Percentiles rank a stretch among this genome's conserved stretches.
Evolutionary conservation across 164 flowering plant genomes (phyloP).

Genomic region (Vitis labrusca): DNA sequence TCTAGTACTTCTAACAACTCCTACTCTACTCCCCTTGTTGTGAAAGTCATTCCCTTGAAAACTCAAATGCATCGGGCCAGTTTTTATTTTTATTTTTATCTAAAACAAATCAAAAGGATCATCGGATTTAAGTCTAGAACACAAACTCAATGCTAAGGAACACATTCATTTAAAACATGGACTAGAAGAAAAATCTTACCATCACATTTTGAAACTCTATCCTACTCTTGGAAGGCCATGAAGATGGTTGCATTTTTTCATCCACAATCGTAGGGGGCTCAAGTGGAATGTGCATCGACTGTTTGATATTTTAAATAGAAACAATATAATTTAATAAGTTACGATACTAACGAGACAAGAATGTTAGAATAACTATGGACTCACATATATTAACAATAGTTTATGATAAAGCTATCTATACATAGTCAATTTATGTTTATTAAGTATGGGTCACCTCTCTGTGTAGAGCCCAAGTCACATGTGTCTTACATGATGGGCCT

Average conservation of each 20-base stretch:
- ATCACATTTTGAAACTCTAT: conserved; percentile 65
- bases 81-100: conserved; percentile 43
- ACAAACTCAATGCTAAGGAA: background rate
- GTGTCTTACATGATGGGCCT: too few species aligned
- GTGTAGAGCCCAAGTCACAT: too few species aligned
- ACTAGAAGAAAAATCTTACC: conserved; percentile 30
- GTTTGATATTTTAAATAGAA: conserved; percentile 85
- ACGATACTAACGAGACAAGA: conserved; percentile 59
- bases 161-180: too few species aligned
- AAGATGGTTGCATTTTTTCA: conserved; percentile 58
- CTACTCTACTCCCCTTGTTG: conserved; percentile 71
- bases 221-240: conserved; percentile 80
- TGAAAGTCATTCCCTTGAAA: conserved; percentile 80
- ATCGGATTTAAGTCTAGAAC: background rate
- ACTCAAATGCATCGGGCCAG: conserved; percentile 75
- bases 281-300: conserved; percentile 69
- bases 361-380: too few species aligned
- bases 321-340: conserved; percentile 63
- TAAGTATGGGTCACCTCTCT: too few species aligned
- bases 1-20: conserved; percentile 92
- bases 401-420: too few species aligned
- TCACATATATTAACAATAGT: too few species aligned
- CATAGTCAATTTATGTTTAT: too few species aligned
- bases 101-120: conserved; percentile 21
- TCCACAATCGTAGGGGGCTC: conserved; percentile 75